Evolutionary conservation across 2,329 filamentous ascomycete species (phyloP), one percentile per base, ranked within the genome.

Genomic region (Chaetomium sp.): DNA sequence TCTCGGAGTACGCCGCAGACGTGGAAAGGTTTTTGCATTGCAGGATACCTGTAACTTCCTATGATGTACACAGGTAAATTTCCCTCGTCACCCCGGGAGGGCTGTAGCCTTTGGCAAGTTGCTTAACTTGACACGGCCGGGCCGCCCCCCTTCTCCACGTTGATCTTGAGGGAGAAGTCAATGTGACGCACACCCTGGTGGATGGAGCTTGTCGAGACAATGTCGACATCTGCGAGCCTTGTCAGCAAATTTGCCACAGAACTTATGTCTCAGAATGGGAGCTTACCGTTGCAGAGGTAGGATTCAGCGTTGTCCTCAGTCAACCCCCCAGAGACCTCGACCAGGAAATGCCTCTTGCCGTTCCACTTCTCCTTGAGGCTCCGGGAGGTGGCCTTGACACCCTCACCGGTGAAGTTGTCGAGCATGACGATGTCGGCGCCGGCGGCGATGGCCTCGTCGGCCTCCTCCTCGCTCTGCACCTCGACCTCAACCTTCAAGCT

Each of bases 381-480:
- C 74, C 79, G 83, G 16, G 94, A 91, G 0, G 92, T 92, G 9
- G 83, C 78, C 75, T 87, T 89, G 67, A 97, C 89, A 0, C 88
- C 92, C 1, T 91, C 89, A 0, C 90, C 87, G 0, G 87, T 88
- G 74, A 98, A 99, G 77, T 99, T 99, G 76, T 99, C 95, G 66
- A 99, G 80, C 95, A 99, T 99, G 67, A 99, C 88, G 23, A 99
- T 89, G 76, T 99, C 94, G 0, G 95, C 95, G 0, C 95, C 95
- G 0, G 94, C 94, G 3, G 81, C 86, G 72, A 97, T 93, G 0
- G 95, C 95, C 78, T 96, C 92, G 75, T 97, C 89, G 0, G 95
- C 95, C 79, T 97, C 93, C 51, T 84, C 87, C 77, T 97, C 88
- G 72, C 83, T 90, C 80, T 94, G 92, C 55, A 95, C 95, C 81